Percentiles rank a stretch among this genome's conserved stretches.
Evolutionary conservation across 306 rosid species (phyloP).

Genomic region (Fragaria ananassa): DNA sequence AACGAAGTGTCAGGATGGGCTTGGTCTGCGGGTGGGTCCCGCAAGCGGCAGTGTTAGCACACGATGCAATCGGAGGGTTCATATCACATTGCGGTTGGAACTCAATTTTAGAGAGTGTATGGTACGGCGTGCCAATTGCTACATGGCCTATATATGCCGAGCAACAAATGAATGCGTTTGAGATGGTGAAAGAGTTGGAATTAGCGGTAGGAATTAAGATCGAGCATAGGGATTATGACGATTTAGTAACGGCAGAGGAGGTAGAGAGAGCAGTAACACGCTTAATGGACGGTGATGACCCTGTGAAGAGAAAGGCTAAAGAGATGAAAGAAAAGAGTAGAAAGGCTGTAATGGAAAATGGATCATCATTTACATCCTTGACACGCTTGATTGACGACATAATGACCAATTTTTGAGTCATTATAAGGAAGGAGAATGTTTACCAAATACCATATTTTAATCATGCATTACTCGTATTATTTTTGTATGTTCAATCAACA

Average conservation of each 20-base stretch:
- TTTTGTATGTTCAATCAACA: too few relatives aligned
- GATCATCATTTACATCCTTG: slow-evolving; percentile 29
- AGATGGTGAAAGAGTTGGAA: slow-evolving; percentile 53
- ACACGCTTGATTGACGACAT: slow-evolving; percentile 17
- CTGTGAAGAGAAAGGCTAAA: slow-evolving; percentile 31
- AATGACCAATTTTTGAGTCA: background rate
- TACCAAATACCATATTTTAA: too few relatives aligned
- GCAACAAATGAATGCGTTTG: slow-evolving; percentile 52
- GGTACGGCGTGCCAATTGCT: slow-evolving; percentile 51
- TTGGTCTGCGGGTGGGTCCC: slow-evolving; percentile 60
- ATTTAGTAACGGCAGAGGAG: slow-evolving; percentile 30
- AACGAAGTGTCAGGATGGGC: slow-evolving; percentile 36
- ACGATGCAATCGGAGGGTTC: slow-evolving; percentile 42
- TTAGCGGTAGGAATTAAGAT: slow-evolving; percentile 46
- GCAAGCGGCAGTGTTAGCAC: slow-evolving; percentile 39
- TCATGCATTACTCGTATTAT: too few relatives aligned
- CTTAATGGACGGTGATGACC: slow-evolving; percentile 24
- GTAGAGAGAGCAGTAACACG: slow-evolving; percentile 31
- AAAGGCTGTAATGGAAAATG: slow-evolving; percentile 25
- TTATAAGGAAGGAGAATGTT: too few relatives aligned
- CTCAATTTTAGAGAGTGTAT: slow-evolving; percentile 42
- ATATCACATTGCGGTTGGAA: slow-evolving; percentile 67
- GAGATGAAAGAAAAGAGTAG: slow-evolving; percentile 28
- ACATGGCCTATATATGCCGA: slow-evolving; percentile 59
- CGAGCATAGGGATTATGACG: slow-evolving; percentile 35